Percentiles rank a stretch among this genome's conserved stretches.
These are phyloP conservation scores for Acacia concinna DNA, from an alignment of 331 rosid species.

Conservation along the genomic window DNA sequence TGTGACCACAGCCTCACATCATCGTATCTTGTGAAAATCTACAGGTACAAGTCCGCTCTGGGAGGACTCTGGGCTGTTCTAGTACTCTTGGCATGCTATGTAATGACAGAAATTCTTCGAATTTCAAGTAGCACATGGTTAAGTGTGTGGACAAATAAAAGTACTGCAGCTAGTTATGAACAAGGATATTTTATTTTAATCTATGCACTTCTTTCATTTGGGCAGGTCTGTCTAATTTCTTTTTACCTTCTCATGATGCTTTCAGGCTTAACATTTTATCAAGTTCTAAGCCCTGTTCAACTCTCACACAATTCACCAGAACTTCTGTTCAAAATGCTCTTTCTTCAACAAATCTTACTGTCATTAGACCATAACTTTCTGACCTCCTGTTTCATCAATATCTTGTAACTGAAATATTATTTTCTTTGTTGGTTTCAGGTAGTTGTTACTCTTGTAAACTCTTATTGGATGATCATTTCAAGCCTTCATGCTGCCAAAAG, in stretches of 20 bases:
- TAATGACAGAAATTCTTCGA: constrained; percentile 70
- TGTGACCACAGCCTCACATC: constrained; percentile 1
- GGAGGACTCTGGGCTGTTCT: constrained; percentile 85
- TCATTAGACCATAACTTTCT: constrained; percentile 15
- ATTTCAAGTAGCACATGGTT: constrained; percentile 87
- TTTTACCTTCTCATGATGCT: constrained; percentile 11
- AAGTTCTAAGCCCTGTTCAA: not conserved
- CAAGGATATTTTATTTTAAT: constrained; percentile 66
- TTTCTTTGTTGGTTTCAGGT: constrained; percentile 57
- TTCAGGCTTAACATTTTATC: not conserved
- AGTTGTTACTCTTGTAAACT: constrained; percentile 64
- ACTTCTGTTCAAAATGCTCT: constrained; percentile 10
- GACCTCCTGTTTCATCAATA: constrained; percentile 1
- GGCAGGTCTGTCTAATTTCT: constrained; percentile 64
- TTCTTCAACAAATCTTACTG: constrained; percentile 1
- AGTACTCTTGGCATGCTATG: constrained; percentile 62
- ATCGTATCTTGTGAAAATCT: not conserved
- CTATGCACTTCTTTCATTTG: constrained; percentile 70
- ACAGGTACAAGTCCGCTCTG: constrained; percentile 74
- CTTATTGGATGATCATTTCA: constrained; percentile 76
- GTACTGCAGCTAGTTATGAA: constrained; percentile 44
- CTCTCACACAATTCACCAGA: constrained; percentile 3
- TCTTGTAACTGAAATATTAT: constrained; percentile 21
- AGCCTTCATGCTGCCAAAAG: constrained; percentile 74
- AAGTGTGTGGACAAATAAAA: constrained; percentile 77